Conservation (phyloP, 768 basidiomycete species). For the Naganishia vishniacii region DNA sequence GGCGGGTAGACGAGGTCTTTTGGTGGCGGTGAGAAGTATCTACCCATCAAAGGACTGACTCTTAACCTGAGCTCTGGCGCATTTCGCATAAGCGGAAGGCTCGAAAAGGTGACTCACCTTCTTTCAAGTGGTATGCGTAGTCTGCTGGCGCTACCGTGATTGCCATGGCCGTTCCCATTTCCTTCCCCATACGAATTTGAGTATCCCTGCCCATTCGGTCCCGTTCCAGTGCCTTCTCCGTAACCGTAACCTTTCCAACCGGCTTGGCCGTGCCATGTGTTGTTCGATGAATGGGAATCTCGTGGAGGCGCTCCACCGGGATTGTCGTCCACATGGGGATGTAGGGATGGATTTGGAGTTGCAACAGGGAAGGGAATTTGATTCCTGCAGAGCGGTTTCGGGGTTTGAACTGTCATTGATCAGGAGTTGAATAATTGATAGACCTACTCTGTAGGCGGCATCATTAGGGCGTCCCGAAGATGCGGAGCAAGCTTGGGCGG, state of each 20-base stretch:
- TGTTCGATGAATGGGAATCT: neutral
- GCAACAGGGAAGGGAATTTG: constrained; percentile 64
- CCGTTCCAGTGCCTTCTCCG: constrained; percentile 13
- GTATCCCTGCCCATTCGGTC: constrained; percentile 30
- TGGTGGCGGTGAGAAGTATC: constrained; percentile 77
- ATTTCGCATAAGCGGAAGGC: neutral
- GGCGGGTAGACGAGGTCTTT: constrained; percentile 74
- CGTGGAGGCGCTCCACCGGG: constrained; percentile 11
- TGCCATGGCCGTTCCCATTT: constrained; percentile 25
- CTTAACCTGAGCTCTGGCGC: constrained; percentile 10
- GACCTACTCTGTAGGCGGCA: constrained; percentile 38
- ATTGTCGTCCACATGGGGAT: constrained; percentile 34
- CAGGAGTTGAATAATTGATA: too few species aligned
- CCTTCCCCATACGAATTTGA: constrained; percentile 26
- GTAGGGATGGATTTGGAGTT: constrained; percentile 45
- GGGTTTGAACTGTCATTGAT: too few species aligned
- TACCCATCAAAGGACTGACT: constrained; percentile 40
- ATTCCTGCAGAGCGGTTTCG: constrained; percentile 50
- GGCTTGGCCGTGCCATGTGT: constrained; percentile 13
- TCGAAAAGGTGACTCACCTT: constrained; percentile 55
- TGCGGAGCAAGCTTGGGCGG: constrained; percentile 64
- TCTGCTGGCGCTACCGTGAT: constrained; percentile 18
- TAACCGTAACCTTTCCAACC: constrained; percentile 20
- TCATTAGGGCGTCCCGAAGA: constrained; percentile 58
- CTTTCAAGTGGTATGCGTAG: constrained; percentile 77